Evolutionary conservation across 2,329 filamentous ascomycete species (phyloP), one percentile per base, ranked within the genome.

Genomic region (Colletotrichum phormii): DNA sequence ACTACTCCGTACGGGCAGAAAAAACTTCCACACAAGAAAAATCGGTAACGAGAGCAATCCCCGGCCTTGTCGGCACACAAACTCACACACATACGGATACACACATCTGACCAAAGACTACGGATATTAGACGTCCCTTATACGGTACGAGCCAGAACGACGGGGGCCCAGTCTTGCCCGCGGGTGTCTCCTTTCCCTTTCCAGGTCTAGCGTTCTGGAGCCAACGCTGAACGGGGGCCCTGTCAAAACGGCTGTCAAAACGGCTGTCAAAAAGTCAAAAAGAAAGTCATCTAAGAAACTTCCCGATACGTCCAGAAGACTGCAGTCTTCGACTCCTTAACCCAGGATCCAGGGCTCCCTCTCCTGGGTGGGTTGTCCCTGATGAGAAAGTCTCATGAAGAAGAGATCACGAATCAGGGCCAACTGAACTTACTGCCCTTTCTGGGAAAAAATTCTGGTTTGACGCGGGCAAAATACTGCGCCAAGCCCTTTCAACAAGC

Each of bases 131-230:
- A 67, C 37, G 53, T n/a, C 24, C 51, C 18, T n/a, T 49, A 49
- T n/a, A 49, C 18, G 42, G 42, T 49, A 49, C 42, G 18, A 18
- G 18, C 42, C 42, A 49, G 42, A 49, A 35, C 31, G 53, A 46
- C 37, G 37, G 13, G 37, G 37, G 37, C 57, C 65, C 65, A 72
- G 22, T 63, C 62, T 55, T 64, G 70, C 42, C 59, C 69, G 42
- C 26, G 37, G 15, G 22, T 55, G 29, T 42, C 54, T n/a, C 24
- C 51, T 62, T 72, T 72, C 22, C 65, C 53, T 9, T 64, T 72
- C 24, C 11, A 35, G 68, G 64, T 11, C 35, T 68, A 68, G 64
- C 69, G 59, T 72, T 55, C 24, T 26, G 24, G 33, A 22, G 62
- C 22, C 33, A 26, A 18, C 42, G 42, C 4, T 22, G 18, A 49